Evolutionary conservation across 2,329 filamentous ascomycete species (phyloP).

Genomic region (Fusarium pseudocircinatum): DNA sequence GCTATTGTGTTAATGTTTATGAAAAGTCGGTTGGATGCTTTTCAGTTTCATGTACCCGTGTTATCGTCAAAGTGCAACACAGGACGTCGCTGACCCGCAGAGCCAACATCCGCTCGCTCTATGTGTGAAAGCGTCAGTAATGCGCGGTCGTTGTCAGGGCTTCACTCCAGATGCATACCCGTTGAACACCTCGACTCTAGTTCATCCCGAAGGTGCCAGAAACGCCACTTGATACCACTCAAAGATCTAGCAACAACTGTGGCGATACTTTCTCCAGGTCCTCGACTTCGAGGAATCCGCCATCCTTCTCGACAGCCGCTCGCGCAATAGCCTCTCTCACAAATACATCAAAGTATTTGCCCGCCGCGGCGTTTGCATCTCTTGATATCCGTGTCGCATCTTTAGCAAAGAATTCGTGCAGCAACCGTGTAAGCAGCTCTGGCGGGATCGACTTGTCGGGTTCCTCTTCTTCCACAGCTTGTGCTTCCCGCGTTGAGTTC

Average conservation of each 20-base stretch:
- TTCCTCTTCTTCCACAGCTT: slow-evolving; percentile 44
- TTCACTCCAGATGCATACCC: background rate
- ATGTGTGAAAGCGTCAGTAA: background rate
- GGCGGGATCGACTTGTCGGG: slow-evolving; percentile 69
- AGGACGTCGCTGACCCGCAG: background rate
- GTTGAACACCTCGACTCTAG: background rate
- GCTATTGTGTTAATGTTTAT: background rate
- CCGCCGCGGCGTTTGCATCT: slow-evolving; percentile 79
- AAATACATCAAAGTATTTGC: slow-evolving; percentile 91
- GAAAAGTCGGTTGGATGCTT: background rate
- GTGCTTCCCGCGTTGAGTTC: slow-evolving; percentile 38
- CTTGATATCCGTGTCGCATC: slow-evolving; percentile 77
- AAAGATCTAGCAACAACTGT: slow-evolving; percentile 88
- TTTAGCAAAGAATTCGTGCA: slow-evolving; percentile 82
- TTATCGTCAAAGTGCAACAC: background rate
- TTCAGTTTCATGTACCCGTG: background rate
- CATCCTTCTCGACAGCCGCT: slow-evolving; percentile 74
- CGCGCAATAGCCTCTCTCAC: slow-evolving; percentile 88
- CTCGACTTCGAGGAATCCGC: slow-evolving; percentile 83
- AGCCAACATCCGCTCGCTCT: background rate
- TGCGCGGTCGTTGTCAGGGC: background rate
- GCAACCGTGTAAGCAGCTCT: slow-evolving; percentile 77
- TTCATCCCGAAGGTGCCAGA: background rate
- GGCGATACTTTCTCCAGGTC: slow-evolving; percentile 90
- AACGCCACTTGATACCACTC: slow-evolving; percentile 14